These are phyloP conservation scores for Boletellus emodensis DNA, from an alignment of 768 basidiomycete species.

Conservation along the genomic window DNA sequence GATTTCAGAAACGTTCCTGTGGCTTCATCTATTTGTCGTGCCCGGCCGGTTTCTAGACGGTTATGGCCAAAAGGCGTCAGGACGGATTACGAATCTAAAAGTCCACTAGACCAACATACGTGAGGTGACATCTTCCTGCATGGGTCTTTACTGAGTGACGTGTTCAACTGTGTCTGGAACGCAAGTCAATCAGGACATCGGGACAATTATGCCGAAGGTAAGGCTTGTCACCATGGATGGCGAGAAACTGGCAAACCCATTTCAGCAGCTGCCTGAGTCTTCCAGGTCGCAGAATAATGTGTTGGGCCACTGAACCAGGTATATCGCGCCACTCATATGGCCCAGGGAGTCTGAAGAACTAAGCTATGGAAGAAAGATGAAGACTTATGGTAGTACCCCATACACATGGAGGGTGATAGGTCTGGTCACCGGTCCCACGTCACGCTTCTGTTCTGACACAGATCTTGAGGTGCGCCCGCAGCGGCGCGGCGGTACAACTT, in stretches of 20 bases:
- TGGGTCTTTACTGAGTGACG: background rate
- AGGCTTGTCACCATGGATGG: slow-evolving; percentile 28
- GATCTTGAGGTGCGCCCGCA: slow-evolving; percentile 43
- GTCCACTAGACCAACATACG: slow-evolving; percentile 48
- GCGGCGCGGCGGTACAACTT: background rate
- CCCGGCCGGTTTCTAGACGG: slow-evolving; percentile 64
- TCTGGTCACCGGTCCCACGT: slow-evolving; percentile 44
- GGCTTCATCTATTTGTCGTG: slow-evolving; percentile 57
- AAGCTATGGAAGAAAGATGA: slow-evolving; percentile 44
- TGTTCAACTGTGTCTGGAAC: slow-evolving; percentile 7
- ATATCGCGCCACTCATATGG: slow-evolving; percentile 2
- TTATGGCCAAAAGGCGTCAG: slow-evolving; percentile 50
- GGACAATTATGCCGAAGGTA: slow-evolving; percentile 54
- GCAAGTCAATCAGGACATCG: slow-evolving; percentile 37
- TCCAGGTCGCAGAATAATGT: slow-evolving; percentile 34
- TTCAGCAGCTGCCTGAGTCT: slow-evolving; percentile 31
- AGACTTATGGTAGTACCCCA: background rate
- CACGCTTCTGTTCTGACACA: slow-evolving; percentile 65
- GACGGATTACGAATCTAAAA: slow-evolving; percentile 45
- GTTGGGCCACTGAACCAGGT: slow-evolving; percentile 50
- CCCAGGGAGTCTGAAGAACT: background rate
- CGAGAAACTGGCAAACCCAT: slow-evolving; percentile 39
- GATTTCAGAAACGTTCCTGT: slow-evolving; percentile 49
- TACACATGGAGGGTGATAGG: slow-evolving; percentile 54
- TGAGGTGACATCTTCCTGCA: background rate